phyloP scores from a whole-genome alignment of 371 early-diverging fungal genomes.

The Mucor plumbeus region DNA sequence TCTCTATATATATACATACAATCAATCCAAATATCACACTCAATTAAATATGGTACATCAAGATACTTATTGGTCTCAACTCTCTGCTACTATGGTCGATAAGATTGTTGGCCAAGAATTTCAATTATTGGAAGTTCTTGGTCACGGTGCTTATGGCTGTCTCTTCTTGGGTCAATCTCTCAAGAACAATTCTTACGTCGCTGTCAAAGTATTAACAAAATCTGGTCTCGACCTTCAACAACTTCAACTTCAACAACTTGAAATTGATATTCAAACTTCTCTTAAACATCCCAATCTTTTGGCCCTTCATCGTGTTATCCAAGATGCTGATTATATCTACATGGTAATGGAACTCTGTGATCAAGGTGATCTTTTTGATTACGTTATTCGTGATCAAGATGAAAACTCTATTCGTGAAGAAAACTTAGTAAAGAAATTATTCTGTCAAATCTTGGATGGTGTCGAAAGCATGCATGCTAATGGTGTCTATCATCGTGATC shows the following conservation, averaged over 20 bases:
- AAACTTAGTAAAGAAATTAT: constrained; percentile 47
- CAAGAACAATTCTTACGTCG: constrained; percentile 53
- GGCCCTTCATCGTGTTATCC: constrained; percentile 58
- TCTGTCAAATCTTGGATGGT: constrained; percentile 62
- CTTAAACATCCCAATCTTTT: constrained; percentile 74
- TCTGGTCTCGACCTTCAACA: constrained; percentile 62
- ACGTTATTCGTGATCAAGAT: constrained; percentile 53
- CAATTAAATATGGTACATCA: constrained; percentile 14
- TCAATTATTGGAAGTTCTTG: constrained; percentile 60
- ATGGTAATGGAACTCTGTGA: constrained; percentile 72
- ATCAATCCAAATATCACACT: background rate
- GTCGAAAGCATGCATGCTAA: constrained; percentile 59
- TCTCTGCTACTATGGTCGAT: constrained; percentile 40
- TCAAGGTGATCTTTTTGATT: constrained; percentile 69
- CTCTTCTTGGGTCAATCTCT: constrained; percentile 61
- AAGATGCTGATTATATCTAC: constrained; percentile 56
- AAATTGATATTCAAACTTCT: constrained; percentile 73
- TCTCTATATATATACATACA: constrained; percentile 1
- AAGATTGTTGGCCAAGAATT: constrained; percentile 37
- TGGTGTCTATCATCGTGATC: constrained; percentile 76
- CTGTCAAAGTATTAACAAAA: constrained; percentile 78
- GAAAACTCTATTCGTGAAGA: constrained; percentile 40
- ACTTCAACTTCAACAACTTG: constrained; percentile 71
- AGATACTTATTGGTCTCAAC: constrained; percentile 39
- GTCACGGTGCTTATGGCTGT: constrained; percentile 68